Base-by-base conservation (phyloP, 2,329 filamentous ascomycete species). In the Cercospora sp. region DNA sequence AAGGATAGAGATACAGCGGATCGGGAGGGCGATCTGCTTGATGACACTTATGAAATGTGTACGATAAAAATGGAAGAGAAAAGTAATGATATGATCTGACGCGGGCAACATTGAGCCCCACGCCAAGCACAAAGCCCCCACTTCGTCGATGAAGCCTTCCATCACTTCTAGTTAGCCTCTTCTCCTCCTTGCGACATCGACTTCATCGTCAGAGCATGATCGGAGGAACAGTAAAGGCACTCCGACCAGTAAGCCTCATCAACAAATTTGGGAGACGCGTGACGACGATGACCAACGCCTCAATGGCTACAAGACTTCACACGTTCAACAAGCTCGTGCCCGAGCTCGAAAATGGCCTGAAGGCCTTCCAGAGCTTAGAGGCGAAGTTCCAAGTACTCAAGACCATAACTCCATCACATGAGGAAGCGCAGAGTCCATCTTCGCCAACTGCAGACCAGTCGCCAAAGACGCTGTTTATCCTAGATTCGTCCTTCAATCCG, bases 401-500 rank as follows among this genome's bases (percentile, higher is more conserved):
- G 55, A 79, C 79, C 2, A 67, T 80, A 23, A 67, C 75, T 63
- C 70, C 58, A 48, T 63, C 39, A 60, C 67, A 45, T 30, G 20
- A 65, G 20, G 58, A 30, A 59, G 74, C 65, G 8, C 66, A 72
- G 45, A 66, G 70, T 10, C 72, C 73, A 23, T 61, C 66, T 16
- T 62, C 53, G 31, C 66, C 69, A 18, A 3, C 53, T 65, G 20
- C 18, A 53, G 39, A 70, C 26, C 67, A 72, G 20, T 72, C 73
- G n/a, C 78, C 78, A 16, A 75, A 76, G 69, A 85, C 82, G 1
- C 83, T 90, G 63, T 88, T 87, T 77, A 87, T 90, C 65, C 81
- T 90, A 57, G 88, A 90, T 75, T 89, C 87, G 0, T 89, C 87
- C 26, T 90, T 89, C 83, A 90, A 90, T 70, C 88, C 88, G 10